A percentile compares a stretch with the other conserved stretches of the same genome.
phyloP scores from a whole-genome alignment of 2,329 filamentous ascomycete species.

The Colletotrichum scovillei region DNA sequence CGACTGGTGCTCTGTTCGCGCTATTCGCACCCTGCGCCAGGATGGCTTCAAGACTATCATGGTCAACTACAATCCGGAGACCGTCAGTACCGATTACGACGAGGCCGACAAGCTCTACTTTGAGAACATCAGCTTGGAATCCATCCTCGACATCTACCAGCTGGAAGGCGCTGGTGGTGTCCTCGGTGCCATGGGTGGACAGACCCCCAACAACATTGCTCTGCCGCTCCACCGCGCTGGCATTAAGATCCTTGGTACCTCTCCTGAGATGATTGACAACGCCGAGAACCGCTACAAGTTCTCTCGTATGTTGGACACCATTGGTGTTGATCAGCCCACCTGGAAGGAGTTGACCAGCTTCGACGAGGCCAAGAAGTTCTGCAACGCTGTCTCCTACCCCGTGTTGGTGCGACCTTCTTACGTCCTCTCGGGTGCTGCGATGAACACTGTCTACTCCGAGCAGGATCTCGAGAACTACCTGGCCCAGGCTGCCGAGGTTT shows the following conservation, averaged over 20 bases:
- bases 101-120: slow-evolving; percentile 96
- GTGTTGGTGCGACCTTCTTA: slow-evolving; percentile 97
- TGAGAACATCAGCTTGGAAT: slow-evolving; percentile 93
- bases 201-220: slow-evolving; percentile 98
- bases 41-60: slow-evolving; percentile 94
- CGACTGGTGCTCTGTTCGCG: slow-evolving; percentile 97
- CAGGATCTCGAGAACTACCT: slow-evolving; percentile 91
- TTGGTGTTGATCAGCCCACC: slow-evolving; percentile 93
- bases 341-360: slow-evolving; percentile 99
- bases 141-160: slow-evolving; percentile 92
- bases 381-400: slow-evolving; percentile 88
- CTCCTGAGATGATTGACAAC: slow-evolving; percentile 98
- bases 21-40: slow-evolving; percentile 88
- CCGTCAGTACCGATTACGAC: slow-evolving; percentile 90
- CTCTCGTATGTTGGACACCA: slow-evolving; percentile 95
- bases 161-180: slow-evolving; percentile 86
- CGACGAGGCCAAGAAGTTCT: slow-evolving; percentile 89
- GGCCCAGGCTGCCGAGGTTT: slow-evolving; percentile 91
- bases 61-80: slow-evolving; percentile 95
- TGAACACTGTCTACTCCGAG: slow-evolving; percentile 99
- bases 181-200: slow-evolving; percentile 95
- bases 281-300: slow-evolving; percentile 99
- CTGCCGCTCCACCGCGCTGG: slow-evolving; percentile 88
- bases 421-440: slow-evolving; percentile 94
- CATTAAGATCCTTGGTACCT: slow-evolving; percentile 93